Evolutionary conservation across 116 monocot species (phyloP), one percentile per base, ranked within the genome.

Genomic region (Phalaenopsis hybrid): DNA sequence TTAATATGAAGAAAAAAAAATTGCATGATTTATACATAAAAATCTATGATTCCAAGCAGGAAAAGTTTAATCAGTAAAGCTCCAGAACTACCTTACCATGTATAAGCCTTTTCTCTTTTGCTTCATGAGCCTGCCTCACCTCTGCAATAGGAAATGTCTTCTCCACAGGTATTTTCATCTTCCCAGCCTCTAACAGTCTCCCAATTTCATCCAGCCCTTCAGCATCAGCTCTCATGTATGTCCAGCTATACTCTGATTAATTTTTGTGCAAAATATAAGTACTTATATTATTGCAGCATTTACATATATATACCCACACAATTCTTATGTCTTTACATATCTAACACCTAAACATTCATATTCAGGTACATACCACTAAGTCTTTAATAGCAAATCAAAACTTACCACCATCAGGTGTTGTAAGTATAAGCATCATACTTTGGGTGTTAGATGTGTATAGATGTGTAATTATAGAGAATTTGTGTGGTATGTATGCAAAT

Each of bases 141-240:
- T 92, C 85, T 34, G 87, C 84, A 44, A 99, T 88, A 2, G 91
- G 82, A 68, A 91, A 99, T 34, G 88, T 89, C 81, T 89, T 93
- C 83, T 99, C 95, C 79, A 99, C 95, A 23, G 99, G 99, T 85
- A 99, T 90, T 81, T 93, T 90, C 83, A 99, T 74, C 86, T 95
- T 99, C 5, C 92, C 92, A 69, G 89, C 86, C 85, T 88, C 95
- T 21, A 88, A 75, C 79, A 99, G 88, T 55, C 95, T 84, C n/a
- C 94, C 86, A 10, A 95, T 89, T 84, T 91, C 92, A 18, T 99
- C 82, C 49, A 99, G 78, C 1, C 99, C 95, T 87, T 99, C 99
- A 3, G 87, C 75, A 82, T 99, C 99, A 41, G 95, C 91, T 81
- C 99, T 89, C 99, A 99, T 99, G 81, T 90, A 99, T 17, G 91